phyloP scores from a whole-genome alignment of 1,139 yeast genomes.

The Nakaseomyces uthaithaninus region DNA sequence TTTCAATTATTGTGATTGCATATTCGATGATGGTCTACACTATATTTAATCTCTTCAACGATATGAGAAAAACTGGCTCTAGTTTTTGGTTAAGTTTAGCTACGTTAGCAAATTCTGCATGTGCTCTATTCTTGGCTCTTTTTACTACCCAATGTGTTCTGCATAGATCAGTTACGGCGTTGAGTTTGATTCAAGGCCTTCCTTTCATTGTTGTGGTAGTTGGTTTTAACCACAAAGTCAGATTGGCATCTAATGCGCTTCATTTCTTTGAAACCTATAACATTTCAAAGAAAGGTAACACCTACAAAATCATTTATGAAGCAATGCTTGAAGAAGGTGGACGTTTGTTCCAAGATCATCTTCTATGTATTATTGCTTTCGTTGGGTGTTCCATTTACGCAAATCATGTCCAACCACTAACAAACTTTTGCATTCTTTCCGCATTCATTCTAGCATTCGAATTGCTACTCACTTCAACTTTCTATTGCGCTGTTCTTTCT shows the following conservation, averaged over 20 bases:
- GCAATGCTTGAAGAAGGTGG: slow-evolving; percentile 64
- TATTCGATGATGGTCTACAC: slow-evolving; percentile 90
- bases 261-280: slow-evolving; percentile 32
- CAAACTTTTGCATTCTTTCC: slow-evolving; percentile 75
- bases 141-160: slow-evolving; percentile 48
- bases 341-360: slow-evolving; percentile 69
- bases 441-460: slow-evolving; percentile 70
- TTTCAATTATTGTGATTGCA: slow-evolving; percentile 70
- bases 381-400: slow-evolving; percentile 62
- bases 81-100: slow-evolving; percentile 85
- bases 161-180: slow-evolving; percentile 54
- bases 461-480: slow-evolving; percentile 67
- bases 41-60: slow-evolving; percentile 64
- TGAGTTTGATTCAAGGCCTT: slow-evolving; percentile 80
- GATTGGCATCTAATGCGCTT: slow-evolving; percentile 49
- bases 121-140: slow-evolving; percentile 81
- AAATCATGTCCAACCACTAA: slow-evolving; percentile 61
- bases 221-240: slow-evolving; percentile 84
- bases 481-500: slow-evolving; percentile 77
- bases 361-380: slow-evolving; percentile 68
- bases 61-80: slow-evolving; percentile 77
- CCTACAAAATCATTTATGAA: slow-evolving; percentile 38
- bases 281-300: slow-evolving; percentile 27
- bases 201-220: slow-evolving; percentile 90
- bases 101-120: slow-evolving; percentile 69